Evolutionary conservation across 2,329 filamentous ascomycete species (phyloP).

Genomic region (Penicillium polonicum): DNA sequence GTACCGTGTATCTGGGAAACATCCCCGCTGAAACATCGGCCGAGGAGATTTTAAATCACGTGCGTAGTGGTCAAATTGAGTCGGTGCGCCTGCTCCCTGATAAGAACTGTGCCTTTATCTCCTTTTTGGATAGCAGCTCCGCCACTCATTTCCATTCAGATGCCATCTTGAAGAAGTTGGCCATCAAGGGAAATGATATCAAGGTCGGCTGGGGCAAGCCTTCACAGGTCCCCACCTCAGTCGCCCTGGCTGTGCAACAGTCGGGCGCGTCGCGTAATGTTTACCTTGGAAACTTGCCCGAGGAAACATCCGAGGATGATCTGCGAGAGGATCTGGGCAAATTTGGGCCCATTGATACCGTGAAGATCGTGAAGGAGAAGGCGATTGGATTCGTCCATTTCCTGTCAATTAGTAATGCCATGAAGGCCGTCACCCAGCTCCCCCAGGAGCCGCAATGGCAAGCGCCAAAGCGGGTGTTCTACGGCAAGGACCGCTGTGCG

Average conservation of each 20-base stretch:
- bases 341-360: slow-evolving; percentile 92
- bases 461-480: slow-evolving; percentile 90
- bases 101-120: slow-evolving; percentile 99
- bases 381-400: slow-evolving; percentile 98
- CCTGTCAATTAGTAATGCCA: slow-evolving; percentile 93
- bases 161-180: slow-evolving; percentile 98
- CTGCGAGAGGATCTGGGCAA: slow-evolving; percentile 92
- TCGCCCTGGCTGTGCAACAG: slow-evolving; percentile 95
- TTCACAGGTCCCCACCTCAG: slow-evolving; percentile 94
- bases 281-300: slow-evolving; percentile 88
- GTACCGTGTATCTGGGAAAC: slow-evolving; percentile 96
- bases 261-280: slow-evolving; percentile 96
- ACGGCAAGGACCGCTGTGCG: slow-evolving; percentile 96
- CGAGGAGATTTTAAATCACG: slow-evolving; percentile 94
- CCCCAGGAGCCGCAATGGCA: slow-evolving; percentile 98
- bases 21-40: slow-evolving; percentile 97
- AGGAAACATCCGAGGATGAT: slow-evolving; percentile 88
- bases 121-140: slow-evolving; percentile 94
- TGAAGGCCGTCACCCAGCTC: slow-evolving; percentile 95
- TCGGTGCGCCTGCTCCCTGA: slow-evolving; percentile 95
- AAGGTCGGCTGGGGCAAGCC: slow-evolving; percentile 99
- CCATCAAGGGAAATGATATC: slow-evolving; percentile 97
- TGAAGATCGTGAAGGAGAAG: slow-evolving; percentile 98
- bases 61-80: slow-evolving; percentile 96
- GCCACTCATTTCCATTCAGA: slow-evolving; percentile 99